A percentile compares a stretch with the other conserved stretches of the same genome.
Conservation (phyloP, 306 rosid genomes). For the Herpetospermum pedunculosum region DNA sequence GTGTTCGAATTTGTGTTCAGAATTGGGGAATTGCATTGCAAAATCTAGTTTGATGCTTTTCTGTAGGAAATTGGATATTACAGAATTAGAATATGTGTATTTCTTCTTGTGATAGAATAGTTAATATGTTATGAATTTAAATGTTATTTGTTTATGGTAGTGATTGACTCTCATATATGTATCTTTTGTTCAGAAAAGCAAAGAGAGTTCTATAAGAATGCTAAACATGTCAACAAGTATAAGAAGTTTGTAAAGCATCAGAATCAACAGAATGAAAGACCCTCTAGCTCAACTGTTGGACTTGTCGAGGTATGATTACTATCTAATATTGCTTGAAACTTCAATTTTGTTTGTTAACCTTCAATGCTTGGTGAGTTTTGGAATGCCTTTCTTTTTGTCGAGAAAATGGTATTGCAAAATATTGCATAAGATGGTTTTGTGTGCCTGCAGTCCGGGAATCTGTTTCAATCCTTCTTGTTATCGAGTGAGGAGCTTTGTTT, state of each 20-base stretch:
- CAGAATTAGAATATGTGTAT: not conserved
- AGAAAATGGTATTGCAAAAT: not conserved
- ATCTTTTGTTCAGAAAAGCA: constrained; percentile 46
- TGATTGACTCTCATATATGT: constrained; percentile 12
- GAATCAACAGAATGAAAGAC: constrained; percentile 21
- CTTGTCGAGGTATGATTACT: constrained; percentile 29
- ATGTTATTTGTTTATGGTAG: not conserved
- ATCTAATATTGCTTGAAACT: not conserved
- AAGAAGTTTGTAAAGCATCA: constrained; percentile 48
- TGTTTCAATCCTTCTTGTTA: no score
- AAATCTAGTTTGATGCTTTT: not conserved
- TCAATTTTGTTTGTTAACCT: not conserved
- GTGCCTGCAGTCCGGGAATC: no score
- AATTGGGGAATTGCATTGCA: not conserved
- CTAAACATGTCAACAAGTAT: constrained; percentile 63
- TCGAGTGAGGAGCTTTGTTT: no score
- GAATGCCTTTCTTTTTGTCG: not conserved
- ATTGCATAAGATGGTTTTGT: not conserved
- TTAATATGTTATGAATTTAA: not conserved
- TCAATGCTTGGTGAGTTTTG: not conserved
- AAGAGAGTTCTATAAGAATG: constrained; percentile 63
- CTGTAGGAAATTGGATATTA: not conserved
- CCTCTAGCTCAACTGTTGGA: constrained; percentile 7
- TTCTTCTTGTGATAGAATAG: not conserved
- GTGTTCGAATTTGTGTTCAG: not conserved